phyloP scores from a whole-genome alignment of 2,329 filamentous ascomycete genomes.

The Pestalotiopsis sp. region DNA sequence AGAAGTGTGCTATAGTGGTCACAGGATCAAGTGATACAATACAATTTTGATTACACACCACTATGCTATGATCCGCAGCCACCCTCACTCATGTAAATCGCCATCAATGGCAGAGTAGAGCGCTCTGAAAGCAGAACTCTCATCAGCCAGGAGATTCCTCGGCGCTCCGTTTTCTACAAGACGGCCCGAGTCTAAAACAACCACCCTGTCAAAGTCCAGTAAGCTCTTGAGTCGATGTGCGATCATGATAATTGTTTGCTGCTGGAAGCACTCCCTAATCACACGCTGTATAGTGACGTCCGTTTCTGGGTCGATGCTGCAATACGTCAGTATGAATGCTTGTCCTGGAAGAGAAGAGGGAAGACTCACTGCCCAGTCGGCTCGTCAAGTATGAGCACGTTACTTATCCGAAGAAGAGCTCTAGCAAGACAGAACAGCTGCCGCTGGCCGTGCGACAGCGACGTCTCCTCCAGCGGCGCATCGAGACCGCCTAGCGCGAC shows the following conservation, averaged over 20 bases:
- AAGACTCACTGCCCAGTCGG: slow-evolving; percentile 22
- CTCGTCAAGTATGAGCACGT: slow-evolving; percentile 36
- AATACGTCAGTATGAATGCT: neutral
- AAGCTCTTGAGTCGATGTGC: slow-evolving; percentile 22
- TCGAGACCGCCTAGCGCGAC: slow-evolving; percentile 37
- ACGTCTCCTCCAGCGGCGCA: slow-evolving; percentile 44
- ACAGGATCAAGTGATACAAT: too few species aligned
- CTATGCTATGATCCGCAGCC: neutral
- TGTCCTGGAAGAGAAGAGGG: too few species aligned
- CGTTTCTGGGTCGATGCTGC: slow-evolving; percentile 33
- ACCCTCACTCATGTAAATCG: neutral
- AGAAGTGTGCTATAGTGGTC: too few species aligned
- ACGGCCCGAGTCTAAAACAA: neutral
- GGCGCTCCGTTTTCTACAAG: neutral
- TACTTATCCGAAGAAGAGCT: slow-evolving; percentile 15
- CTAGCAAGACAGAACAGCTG: slow-evolving; percentile 67
- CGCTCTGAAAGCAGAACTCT: neutral
- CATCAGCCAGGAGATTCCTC: neutral
- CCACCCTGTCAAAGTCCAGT: slow-evolving; percentile 1
- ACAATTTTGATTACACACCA: too few species aligned
- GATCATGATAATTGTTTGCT: slow-evolving; percentile 37
- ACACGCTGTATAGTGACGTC: slow-evolving; percentile 35
- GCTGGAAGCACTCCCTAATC: slow-evolving; percentile 32
- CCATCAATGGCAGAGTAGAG: neutral
- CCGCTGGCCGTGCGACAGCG: slow-evolving; percentile 60